phyloP scores from a whole-genome alignment of 371 early-diverging fungal genomes.

The Mucor lusitanicus region DNA sequence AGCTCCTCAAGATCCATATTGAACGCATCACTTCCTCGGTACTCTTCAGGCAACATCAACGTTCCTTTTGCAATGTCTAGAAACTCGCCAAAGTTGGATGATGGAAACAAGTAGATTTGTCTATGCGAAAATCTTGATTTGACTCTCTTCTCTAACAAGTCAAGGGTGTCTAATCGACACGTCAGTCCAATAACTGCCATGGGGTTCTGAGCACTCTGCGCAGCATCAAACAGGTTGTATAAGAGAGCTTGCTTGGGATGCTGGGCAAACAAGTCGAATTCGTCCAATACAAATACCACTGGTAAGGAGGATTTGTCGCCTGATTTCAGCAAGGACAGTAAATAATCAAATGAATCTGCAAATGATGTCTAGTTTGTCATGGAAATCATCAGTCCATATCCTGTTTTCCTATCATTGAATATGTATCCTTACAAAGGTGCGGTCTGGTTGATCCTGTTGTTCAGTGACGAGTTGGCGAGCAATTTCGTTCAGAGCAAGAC shows the following conservation, averaged over 20 bases:
- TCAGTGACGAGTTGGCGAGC: slow-evolving; percentile 68
- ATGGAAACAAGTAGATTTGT: slow-evolving; percentile 70
- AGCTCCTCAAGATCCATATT: slow-evolving; percentile 37
- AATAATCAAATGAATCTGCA: slow-evolving; percentile 66
- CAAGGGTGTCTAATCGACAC: slow-evolving; percentile 78
- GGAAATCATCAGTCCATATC: background rate
- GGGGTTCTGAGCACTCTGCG: slow-evolving; percentile 82
- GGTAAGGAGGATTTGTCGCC: slow-evolving; percentile 63
- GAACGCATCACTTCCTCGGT: slow-evolving; percentile 24
- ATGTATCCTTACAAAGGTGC: slow-evolving; percentile 28
- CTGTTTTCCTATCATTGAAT: too few relatives aligned
- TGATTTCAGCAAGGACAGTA: slow-evolving; percentile 63
- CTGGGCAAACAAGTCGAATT: slow-evolving; percentile 87
- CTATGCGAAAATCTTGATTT: slow-evolving; percentile 94
- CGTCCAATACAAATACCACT: slow-evolving; percentile 86
- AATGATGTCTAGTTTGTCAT: slow-evolving; percentile 57
- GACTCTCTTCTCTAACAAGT: slow-evolving; percentile 90
- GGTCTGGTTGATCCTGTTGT: slow-evolving; percentile 20
- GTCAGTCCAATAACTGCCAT: slow-evolving; percentile 88
- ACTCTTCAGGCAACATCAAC: slow-evolving; percentile 34
- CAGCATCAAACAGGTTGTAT: slow-evolving; percentile 91
- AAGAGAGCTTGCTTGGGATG: slow-evolving; percentile 89
- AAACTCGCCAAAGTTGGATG: slow-evolving; percentile 61
- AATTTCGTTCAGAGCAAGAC: slow-evolving; percentile 81
- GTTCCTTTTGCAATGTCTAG: slow-evolving; percentile 51